phyloP scores from a whole-genome alignment of 495 filamentous ascomycete species.

The Penicillium goetzii region DNA sequence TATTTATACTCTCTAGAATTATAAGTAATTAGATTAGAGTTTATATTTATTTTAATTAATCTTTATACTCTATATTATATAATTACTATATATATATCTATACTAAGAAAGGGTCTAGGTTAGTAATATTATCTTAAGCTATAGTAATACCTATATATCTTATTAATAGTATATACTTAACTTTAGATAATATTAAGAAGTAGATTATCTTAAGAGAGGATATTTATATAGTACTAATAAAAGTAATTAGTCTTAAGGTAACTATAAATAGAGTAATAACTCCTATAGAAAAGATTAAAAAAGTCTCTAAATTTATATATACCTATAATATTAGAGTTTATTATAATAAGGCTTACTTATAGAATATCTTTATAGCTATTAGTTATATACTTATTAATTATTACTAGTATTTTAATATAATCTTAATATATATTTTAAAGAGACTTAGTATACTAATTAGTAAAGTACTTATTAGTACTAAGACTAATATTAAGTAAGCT shows the following conservation, averaged over 20 bases:
- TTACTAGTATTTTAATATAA: conserved; percentile 32
- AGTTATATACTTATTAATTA: conserved; percentile 25
- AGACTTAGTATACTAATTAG: conserved; percentile 35
- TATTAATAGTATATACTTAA: conserved; percentile 66
- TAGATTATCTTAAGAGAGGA: conserved; percentile 42
- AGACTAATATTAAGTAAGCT: conserved; percentile 24
- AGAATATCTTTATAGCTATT: conserved; percentile 34
- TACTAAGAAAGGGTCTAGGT: conserved; percentile 73
- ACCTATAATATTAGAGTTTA: conserved; percentile 38
- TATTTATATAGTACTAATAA: conserved; percentile 40
- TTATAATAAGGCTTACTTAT: conserved; percentile 41
- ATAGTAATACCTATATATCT: conserved; percentile 61
- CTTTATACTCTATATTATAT: conserved; percentile 71
- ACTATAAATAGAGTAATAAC: conserved; percentile 38
- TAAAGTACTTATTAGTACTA: conserved; percentile 25
- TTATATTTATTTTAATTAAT: conserved; percentile 66
- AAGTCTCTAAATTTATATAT: conserved; percentile 37
- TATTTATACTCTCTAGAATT: conserved; percentile 79
- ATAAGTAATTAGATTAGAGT: conserved; percentile 84
- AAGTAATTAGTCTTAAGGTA: conserved; percentile 40
- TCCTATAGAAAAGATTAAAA: conserved; percentile 35
- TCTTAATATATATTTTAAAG: conserved; percentile 34
- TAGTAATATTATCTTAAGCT: conserved; percentile 63
- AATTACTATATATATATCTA: conserved; percentile 70
- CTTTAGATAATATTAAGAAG: conserved; percentile 66